Conservation (phyloP, 805 yeast genomes). For the Dipodascus albidus region DNA sequence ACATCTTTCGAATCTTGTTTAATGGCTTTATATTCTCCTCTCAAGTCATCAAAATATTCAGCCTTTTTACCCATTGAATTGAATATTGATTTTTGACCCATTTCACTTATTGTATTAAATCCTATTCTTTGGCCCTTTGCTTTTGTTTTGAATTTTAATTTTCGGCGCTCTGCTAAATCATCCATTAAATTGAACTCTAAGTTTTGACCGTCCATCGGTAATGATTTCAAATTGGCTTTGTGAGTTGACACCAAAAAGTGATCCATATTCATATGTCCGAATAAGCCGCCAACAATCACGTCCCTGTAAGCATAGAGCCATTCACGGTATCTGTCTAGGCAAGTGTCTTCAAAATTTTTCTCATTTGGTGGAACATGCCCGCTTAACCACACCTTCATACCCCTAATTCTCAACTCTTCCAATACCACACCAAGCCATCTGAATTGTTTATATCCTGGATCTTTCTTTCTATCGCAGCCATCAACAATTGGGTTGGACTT, state of each 20-base stretch:
- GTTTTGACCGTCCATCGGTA: too few species aligned
- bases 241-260: constrained; percentile 50
- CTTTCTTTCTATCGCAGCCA: constrained; percentile 56
- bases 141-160: too few species aligned
- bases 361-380: constrained; percentile 86
- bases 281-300: constrained; percentile 70
- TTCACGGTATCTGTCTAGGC: constrained; percentile 63
- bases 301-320: constrained; percentile 82
- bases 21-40: constrained; percentile 41
- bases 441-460: constrained; percentile 71
- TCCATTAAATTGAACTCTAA: too few species aligned
- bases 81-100: background rate
- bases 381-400: constrained; percentile 75
- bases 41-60: constrained; percentile 44
- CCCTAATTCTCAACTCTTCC: constrained; percentile 58
- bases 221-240: background rate
- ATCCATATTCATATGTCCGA: constrained; percentile 85
- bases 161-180: too few species aligned
- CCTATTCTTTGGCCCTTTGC: too few species aligned
- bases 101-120: background rate
- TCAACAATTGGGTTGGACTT: constrained; percentile 75
- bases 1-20: constrained; percentile 14
- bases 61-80: constrained; percentile 48
- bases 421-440: constrained; percentile 69
- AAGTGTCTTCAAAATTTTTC: constrained; percentile 62